Evolutionary conservation across 148 eudicot species (phyloP), one percentile per base, ranked within the genome.

Genomic region (Hydrangea macrophylla): DNA sequence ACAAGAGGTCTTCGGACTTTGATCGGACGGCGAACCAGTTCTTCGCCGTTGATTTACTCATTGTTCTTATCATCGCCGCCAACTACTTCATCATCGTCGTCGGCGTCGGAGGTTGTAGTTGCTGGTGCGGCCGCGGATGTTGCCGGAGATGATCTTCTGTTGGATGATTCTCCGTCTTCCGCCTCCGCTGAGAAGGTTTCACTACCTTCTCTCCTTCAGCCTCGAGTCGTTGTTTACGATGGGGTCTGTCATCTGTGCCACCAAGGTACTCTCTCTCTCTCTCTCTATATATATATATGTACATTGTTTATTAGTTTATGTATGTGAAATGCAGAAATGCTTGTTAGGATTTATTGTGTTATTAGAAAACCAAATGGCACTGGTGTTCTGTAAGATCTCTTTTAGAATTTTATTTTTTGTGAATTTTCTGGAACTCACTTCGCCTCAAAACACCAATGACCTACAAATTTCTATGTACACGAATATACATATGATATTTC

Each of bases 241-340:
- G 98, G 98, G 42, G 95, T 88, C 35, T 93, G 98, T 53, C 98
- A 85, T 79, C 95, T 93, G 58, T 90, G 98, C 71, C 96, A 92
- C 65, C 42, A 73, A 25, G 96, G 96, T 92, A 68, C 30, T 4
- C 27, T 42, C 48, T 42, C 48, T 42, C 45, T 35, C 20, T 24
- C 32, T 61, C 24, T 18, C 24, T 62, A 6, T 20, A 26, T 26
- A 44, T 56, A 48, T 22, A 48, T 0, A 1, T 6, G 22, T 18
- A 48, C n/a, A 48, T 48, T 3, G 17, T n/a, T n/a, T n/a, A n/a
- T n/a, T n/a, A n/a, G n/a, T n/a, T n/a, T n/a, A n/a, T n/a, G n/a
- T n/a, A n/a, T n/a, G n/a, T n/a, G n/a, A n/a, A n/a, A n/a, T n/a
- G n/a, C n/a, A n/a, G n/a, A 15, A 48, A 48, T 48, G 53, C 53